Conservation (phyloP, 2,329 filamentous ascomycete species). For the Esteya vermicola region DNA sequence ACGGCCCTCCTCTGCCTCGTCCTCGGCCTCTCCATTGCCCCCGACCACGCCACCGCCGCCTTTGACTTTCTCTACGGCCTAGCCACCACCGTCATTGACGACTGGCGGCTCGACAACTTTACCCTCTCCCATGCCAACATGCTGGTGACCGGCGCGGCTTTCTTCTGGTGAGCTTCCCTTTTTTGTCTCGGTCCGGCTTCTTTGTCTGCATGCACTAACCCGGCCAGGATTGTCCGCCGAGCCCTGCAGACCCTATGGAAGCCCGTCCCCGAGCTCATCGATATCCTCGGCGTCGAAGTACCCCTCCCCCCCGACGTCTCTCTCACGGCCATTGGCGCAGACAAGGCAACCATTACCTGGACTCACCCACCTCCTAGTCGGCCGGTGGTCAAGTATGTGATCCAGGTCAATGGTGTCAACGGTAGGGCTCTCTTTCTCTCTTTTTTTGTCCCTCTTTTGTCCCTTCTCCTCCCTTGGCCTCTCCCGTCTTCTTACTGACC, state of each 20-base stretch:
- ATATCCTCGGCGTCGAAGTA: slow-evolving; percentile 85
- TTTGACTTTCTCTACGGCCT: slow-evolving; percentile 20
- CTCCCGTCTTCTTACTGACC: neutral
- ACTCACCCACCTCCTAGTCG: slow-evolving; percentile 52
- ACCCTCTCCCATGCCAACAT: slow-evolving; percentile 37
- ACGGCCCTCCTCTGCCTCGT: slow-evolving; percentile 23
- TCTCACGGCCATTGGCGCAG: slow-evolving; percentile 73
- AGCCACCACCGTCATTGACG: slow-evolving; percentile 20
- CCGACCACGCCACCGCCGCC: slow-evolving; percentile 23
- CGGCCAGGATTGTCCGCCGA: slow-evolving; percentile 61
- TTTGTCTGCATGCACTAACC: neutral
- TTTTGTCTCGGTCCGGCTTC: neutral
- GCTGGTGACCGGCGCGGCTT: slow-evolving; percentile 37
- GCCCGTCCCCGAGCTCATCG: slow-evolving; percentile 79
- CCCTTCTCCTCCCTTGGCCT: neutral
- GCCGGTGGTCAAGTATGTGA: slow-evolving; percentile 71
- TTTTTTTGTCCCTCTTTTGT: neutral
- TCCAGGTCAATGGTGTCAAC: slow-evolving; percentile 87
- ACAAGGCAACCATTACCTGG: slow-evolving; percentile 86
- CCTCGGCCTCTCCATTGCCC: slow-evolving; percentile 27
- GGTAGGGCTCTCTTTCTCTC: no score
- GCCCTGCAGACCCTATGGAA: slow-evolving; percentile 82
- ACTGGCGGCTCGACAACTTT: slow-evolving; percentile 31
- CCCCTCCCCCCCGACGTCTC: slow-evolving; percentile 81
- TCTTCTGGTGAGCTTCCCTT: slow-evolving; percentile 32